Evolutionary conservation across 2,329 filamentous ascomycete species (phyloP), one percentile per base, ranked within the genome.

Genomic region (Cercospora sesami): DNA sequence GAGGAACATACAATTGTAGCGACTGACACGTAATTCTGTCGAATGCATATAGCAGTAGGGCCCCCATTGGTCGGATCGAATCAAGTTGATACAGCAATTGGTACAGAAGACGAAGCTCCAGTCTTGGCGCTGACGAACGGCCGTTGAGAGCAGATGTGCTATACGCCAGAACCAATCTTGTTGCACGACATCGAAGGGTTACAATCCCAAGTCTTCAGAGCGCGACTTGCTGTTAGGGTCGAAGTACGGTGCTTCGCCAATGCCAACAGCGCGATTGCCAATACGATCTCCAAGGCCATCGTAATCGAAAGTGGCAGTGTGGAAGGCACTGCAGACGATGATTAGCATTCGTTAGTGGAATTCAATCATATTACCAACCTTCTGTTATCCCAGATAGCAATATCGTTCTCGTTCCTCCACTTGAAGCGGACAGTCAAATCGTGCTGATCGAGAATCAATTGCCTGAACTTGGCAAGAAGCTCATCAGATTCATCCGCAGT

Each of bases 341-440:
- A 90, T 88, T 89, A 89, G 91, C 71, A 90, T 87, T 1, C 87
- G 85, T 59, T 12, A 23, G n/a, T 30, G 18, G 16, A n/a, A 18
- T n/a, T 33, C 18, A 4, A 9, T 21, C 14, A 58, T 42, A 1
- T 45, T 60, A 21, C 39, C 7, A 26, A 60, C 51, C 31, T 64
- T 6, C 86, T 79, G 68, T 91, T 91, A 74, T 91, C 89, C 89
- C 89, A 91, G 70, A 91, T 88, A 80, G 81, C 74, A 73, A 84
- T 78, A 73, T 84, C 83, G 69, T 86, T 83, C 68, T 76, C 69
- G 68, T 83, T 83, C 74, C 79, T 76, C 84, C 84, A 86, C 69
- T 81, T 79, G 71, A 83, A 80, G 21, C 84, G 72, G 4, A 85
- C 83, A 72, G 84, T 83, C 63, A 85, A 71, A 69, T 86, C 84